phyloP scores from a whole-genome alignment of 805 yeast genomes.

The Ogataea chonburiensis region DNA sequence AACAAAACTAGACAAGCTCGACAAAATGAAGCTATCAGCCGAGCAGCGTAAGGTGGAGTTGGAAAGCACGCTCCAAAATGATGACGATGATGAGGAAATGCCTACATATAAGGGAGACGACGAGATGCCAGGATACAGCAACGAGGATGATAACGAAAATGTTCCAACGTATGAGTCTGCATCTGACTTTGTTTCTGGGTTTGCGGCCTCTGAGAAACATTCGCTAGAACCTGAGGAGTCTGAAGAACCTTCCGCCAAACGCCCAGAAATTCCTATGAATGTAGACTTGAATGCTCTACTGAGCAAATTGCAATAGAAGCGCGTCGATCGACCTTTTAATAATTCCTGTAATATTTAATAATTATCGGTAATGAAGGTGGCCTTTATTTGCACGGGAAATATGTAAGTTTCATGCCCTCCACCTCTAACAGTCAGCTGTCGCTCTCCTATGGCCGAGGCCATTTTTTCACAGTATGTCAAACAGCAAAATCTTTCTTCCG shows the following conservation, averaged over 20 bases:
- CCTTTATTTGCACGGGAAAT: slow-evolving; percentile 89
- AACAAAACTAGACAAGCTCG: slow-evolving; percentile 21
- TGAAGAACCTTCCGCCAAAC: slow-evolving; percentile 1
- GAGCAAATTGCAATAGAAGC: slow-evolving; percentile 19
- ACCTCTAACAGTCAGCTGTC: slow-evolving; percentile 51
- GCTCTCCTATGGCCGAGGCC: slow-evolving; percentile 98
- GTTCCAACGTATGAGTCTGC: slow-evolving; percentile 4
- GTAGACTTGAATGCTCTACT: slow-evolving; percentile 23
- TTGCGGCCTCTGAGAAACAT: slow-evolving; percentile 5
- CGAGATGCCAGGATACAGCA: slow-evolving; percentile 8
- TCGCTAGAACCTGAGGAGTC: slow-evolving; percentile 5
- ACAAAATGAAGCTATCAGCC: slow-evolving; percentile 18
- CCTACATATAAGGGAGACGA: slow-evolving; percentile 10
- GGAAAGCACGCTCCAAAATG: slow-evolving; percentile 23
- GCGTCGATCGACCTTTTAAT: slow-evolving; percentile 16
- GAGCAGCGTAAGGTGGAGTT: slow-evolving; percentile 27
- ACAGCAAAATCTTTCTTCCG: slow-evolving; percentile 41
- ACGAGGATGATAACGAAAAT: slow-evolving; percentile 7
- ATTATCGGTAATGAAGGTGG: slow-evolving; percentile 44
- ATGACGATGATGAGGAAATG: slow-evolving; percentile 20
- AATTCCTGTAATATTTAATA: slow-evolving; percentile 2
- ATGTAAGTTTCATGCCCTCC: slow-evolving; percentile 50
- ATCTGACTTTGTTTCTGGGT: slow-evolving; percentile 6
- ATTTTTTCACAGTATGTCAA: slow-evolving; percentile 69
- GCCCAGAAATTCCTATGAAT: slow-evolving; percentile 13